Evolutionary conservation across 805 yeast genomes (phyloP).

Genomic region (Candida odintsovae): DNA sequence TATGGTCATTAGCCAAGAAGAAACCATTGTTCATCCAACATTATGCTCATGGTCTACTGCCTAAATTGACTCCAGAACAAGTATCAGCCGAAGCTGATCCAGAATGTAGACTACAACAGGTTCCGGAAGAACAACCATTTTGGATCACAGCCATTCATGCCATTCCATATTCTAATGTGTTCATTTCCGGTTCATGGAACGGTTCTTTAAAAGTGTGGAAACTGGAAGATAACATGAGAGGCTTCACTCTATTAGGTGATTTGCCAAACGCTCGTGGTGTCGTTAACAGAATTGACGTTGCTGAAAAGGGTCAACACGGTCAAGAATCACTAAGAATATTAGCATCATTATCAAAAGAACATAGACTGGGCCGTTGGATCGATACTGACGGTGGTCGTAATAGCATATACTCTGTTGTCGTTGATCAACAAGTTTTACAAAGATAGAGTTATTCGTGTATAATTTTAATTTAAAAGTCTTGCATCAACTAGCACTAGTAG

Average conservation of each 20-base stretch:
- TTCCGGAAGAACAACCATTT: constrained; percentile 74
- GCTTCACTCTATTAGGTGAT: constrained; percentile 51
- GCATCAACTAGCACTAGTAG: neutral
- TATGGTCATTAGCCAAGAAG: constrained; percentile 90
- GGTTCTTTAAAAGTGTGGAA: constrained; percentile 80
- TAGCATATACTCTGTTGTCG: constrained; percentile 55
- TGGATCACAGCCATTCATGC: constrained; percentile 82
- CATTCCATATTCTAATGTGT: constrained; percentile 77
- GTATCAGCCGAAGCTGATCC: constrained; percentile 46
- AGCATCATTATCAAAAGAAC: constrained; percentile 78
- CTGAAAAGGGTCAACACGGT: constrained; percentile 47
- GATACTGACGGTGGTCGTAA: constrained; percentile 64
- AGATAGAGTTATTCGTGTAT: constrained; percentile 1
- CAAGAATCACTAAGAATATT: constrained; percentile 48
- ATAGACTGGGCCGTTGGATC: constrained; percentile 84
- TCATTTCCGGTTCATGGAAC: constrained; percentile 84
- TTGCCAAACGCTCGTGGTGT: constrained; percentile 62
- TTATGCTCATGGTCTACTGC: constrained; percentile 70
- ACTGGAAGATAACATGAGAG: constrained; percentile 56
- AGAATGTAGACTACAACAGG: constrained; percentile 35
- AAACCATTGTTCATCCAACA: constrained; percentile 71
- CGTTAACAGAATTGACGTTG: constrained; percentile 56
- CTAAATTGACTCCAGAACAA: constrained; percentile 41
- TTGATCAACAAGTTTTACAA: constrained; percentile 32
- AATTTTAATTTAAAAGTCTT: neutral